Base-by-base conservation (phyloP, 1,139 yeast genomes). In the Diutina rugosa region DNA sequence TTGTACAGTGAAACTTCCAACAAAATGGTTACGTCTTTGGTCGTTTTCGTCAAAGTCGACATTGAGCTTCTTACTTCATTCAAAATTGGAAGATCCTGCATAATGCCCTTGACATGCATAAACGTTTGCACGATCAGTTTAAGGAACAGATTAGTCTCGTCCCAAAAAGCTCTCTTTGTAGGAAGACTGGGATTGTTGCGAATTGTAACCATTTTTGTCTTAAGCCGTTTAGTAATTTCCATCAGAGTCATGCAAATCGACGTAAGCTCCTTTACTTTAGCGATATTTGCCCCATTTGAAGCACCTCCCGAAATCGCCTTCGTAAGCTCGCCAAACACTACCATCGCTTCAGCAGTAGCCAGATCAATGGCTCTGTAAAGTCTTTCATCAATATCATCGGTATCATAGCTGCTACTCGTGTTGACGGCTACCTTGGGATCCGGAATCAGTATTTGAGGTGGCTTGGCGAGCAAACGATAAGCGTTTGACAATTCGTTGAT, bases 1-100 rank as follows among this genome's bases (percentile, higher is more conserved):
- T 72, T 73, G 59, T 74, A 76, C 0, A 78, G 72, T 0, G 79
- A 74, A 6, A 72, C 72, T 65, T 90, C 97, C 54, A 90, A 71
- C 62, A 88, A 75, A 14, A 88, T 83, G 0, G 97, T 90, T 12
- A 91, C 88, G 63, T 91, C 98, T 65, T 91, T 91, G 2, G 97
- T 89, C 4, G 91, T 87, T 60, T 90, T 84, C 0, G 97, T 90
- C 58, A 91, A 73, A 44, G 84, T 81, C 0, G 96, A 89, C 72
- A 91, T 79, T 7, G 88, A 85, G 6, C 89, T 82, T 59, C 97
- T 75, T 3, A 88, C 87, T 58, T 88, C 96, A 62, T 87, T 85
- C 56, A 91, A 74, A 14, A 84, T 79, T 0, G 96, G 93, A 58
- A 90, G 73, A 63, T 89, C 96, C 57, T 79, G 78, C 79, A 89